These are phyloP conservation scores for Ogataea chonburiensis DNA, from an alignment of 805 yeast genomes.

Conservation along the genomic window DNA sequence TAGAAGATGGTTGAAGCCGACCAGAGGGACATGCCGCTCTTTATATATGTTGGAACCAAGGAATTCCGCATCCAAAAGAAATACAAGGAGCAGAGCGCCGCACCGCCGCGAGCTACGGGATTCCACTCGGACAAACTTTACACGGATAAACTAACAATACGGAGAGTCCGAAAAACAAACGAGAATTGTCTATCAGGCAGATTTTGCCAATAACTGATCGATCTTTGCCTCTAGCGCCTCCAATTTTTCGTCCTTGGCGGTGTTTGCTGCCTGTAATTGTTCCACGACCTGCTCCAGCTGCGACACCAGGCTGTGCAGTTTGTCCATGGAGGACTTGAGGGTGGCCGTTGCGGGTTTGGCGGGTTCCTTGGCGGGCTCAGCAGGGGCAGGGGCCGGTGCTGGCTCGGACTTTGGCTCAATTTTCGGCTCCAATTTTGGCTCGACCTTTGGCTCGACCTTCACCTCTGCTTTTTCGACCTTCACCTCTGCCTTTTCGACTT, in stretches of 20 bases:
- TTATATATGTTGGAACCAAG: conserved; percentile 7
- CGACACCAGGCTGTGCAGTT: conserved; percentile 55
- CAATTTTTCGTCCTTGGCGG: conserved; percentile 66
- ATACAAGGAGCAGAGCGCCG: conserved; percentile 1
- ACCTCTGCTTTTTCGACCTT: neutral
- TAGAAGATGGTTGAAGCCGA: too few species aligned
- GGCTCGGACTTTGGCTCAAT: conserved; percentile 12
- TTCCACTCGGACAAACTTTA: conserved; percentile 1
- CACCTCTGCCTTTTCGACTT: neutral
- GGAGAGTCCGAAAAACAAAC: conserved; percentile 6
- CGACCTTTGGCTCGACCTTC: neutral
- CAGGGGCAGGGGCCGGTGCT: conserved; percentile 22
- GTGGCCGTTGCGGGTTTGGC: conserved; percentile 52
- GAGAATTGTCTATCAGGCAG: conserved; percentile 11
- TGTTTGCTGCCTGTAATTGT: conserved; percentile 49
- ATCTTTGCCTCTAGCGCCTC: conserved; percentile 59
- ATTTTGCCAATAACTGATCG: conserved; percentile 49
- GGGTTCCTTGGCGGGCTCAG: conserved; percentile 34
- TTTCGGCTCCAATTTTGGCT: conserved; percentile 13
- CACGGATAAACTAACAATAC: neutral
- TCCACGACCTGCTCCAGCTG: conserved; percentile 56
- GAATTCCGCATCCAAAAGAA: conserved; percentile 12
- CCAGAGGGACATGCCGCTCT: conserved; percentile 1
- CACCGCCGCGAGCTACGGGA: neutral
- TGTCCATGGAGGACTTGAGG: conserved; percentile 69